Evolutionary conservation across 169 alveolate species (phyloP), one percentile per base, ranked within the genome.

Genomic region (Plasmodium reichenowi): DNA sequence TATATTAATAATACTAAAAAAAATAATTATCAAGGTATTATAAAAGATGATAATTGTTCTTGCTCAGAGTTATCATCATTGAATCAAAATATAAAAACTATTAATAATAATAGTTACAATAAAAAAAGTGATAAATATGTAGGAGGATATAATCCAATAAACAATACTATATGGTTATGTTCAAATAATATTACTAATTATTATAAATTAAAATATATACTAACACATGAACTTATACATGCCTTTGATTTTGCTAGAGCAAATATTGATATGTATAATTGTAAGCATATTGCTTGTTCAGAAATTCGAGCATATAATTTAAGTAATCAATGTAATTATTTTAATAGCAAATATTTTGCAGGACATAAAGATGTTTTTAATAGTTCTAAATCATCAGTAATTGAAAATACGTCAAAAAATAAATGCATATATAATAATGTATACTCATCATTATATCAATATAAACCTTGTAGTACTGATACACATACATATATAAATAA

Each of bases 241-340:
- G 96, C 96, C 38, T 93, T 93, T 71, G 96, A 93, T 75, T 93
- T 93, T 75, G 94, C 96, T 54, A 90, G 96, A 59, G 93, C 96
- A 29, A 74, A 93, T 32, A 74, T 93, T 45, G 92, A 88, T 72
- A 78, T 91, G 63, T 88, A 72, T 38, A 91, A 88, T 68, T 88
- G 94, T 64, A 87, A 89, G 15, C 96, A 93, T 22, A 74, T 93
- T 26, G 96, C 96, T 58, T 93, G 96, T 71, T 88, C 96, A 24
- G 96, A 93, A 76, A 91, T 93, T 59, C 73, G 96, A 59, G 96
- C 96, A 15, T 75, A 75, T 47, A 91, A 93, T 71, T 76, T 93
- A 74, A 91, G 95, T 62, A 91, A 86, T 45, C 95, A 93, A 76
- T 93, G 96, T 78, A 88, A 92, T 54, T 74, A 78, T 71, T 89